These are phyloP conservation scores for Protoeuglena noctilucae DNA, from an alignment of 139 green algal genomes.

Conservation along the genomic window DNA sequence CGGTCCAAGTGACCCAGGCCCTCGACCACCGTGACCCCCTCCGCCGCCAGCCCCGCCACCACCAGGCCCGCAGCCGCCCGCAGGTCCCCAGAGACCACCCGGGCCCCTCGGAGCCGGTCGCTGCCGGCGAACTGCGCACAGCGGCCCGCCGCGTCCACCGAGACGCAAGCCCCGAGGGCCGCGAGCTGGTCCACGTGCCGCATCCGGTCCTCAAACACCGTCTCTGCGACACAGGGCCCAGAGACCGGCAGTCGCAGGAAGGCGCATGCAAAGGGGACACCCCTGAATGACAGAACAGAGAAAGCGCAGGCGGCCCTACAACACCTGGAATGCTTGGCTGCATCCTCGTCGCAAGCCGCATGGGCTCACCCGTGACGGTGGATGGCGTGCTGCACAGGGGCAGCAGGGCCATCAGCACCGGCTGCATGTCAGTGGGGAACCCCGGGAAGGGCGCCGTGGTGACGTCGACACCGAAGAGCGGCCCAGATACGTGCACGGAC, in stretches of 20 bases:
- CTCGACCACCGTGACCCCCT: slow-evolving; percentile 15
- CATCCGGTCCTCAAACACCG: slow-evolving; percentile 36
- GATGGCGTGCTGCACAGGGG: slow-evolving; percentile 7
- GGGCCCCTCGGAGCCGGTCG: slow-evolving; percentile 14
- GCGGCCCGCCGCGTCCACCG: neutral
- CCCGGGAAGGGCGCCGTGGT: slow-evolving; percentile 28
- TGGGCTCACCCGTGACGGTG: too few species aligned
- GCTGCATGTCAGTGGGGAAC: slow-evolving; percentile 41
- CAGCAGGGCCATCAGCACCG: slow-evolving; percentile 29
- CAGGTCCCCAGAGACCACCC: slow-evolving; percentile 24
- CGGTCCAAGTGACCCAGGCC: slow-evolving; percentile 22
- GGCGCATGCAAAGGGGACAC: too few species aligned
- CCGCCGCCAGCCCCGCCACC: slow-evolving; percentile 31
- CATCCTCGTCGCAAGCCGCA: too few species aligned
- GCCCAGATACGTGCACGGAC: neutral
- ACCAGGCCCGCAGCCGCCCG: slow-evolving; percentile 26
- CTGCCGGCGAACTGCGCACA: neutral
- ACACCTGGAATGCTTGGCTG: too few species aligned
- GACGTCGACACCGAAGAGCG: slow-evolving; percentile 16
- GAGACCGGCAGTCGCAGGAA: too few species aligned
- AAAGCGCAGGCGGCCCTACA: too few species aligned
- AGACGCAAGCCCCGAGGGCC: slow-evolving; percentile 25
- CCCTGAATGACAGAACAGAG: too few species aligned
- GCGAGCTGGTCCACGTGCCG: slow-evolving; percentile 17
- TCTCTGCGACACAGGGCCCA: too few species aligned